Percentiles rank a stretch among this genome's conserved stretches.
Evolutionary conservation across 257 asterid genomes (phyloP).

Genomic region (Nicotiana attenuata): DNA sequence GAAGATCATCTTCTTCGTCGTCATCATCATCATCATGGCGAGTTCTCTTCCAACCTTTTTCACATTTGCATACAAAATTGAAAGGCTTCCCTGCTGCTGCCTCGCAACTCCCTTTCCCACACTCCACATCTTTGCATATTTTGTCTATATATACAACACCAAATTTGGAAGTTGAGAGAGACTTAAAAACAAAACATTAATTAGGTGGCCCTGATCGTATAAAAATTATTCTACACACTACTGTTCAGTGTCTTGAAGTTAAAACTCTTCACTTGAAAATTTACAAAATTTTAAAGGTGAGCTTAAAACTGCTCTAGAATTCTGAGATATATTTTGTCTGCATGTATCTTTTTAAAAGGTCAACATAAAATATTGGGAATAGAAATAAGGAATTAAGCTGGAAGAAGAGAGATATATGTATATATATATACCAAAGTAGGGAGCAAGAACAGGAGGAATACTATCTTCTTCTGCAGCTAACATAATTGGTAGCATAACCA

Average conservation of each 20-base stretch:
- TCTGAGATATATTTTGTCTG: background rate
- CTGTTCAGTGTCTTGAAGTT: no score
- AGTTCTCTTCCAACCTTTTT: constrained; percentile 65
- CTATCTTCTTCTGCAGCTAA: constrained; percentile 1
- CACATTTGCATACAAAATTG: constrained; percentile 55
- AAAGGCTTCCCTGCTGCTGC: constrained; percentile 36
- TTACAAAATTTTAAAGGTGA: no score
- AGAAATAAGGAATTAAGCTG: background rate
- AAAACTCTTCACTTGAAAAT: no score
- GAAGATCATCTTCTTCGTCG: constrained; percentile 23
- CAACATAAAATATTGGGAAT: background rate
- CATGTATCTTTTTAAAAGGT: background rate
- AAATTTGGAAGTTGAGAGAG: no score
- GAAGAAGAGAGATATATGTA: background rate
- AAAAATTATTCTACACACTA: no score
- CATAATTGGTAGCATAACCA: background rate
- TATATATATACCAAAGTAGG: background rate
- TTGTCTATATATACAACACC: background rate
- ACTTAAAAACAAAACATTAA: no score
- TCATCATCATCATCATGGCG: constrained; percentile 30
- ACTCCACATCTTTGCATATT: constrained; percentile 58
- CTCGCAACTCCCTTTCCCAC: constrained; percentile 72
- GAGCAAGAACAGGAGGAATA: constrained; percentile 7
- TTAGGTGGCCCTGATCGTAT: no score
- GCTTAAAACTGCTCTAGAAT: background rate